phyloP scores from a whole-genome alignment of 371 early-diverging fungal genomes.

The Circinella minor region DNA sequence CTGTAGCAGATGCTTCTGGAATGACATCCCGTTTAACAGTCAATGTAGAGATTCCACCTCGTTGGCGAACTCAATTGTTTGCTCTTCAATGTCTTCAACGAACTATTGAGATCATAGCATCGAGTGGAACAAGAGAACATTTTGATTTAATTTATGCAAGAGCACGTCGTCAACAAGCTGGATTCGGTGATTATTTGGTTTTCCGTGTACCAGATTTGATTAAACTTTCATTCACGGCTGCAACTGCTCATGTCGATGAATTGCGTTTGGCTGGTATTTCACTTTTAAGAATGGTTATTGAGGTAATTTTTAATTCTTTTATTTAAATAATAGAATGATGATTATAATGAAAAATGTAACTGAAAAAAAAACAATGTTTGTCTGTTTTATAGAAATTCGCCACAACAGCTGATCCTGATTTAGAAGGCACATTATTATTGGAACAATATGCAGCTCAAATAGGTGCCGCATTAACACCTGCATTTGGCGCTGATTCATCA shows the following conservation, averaged over 20 bases:
- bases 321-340: background rate
- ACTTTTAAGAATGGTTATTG: slow-evolving; percentile 74
- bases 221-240: slow-evolving; percentile 85
- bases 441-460: slow-evolving; percentile 94
- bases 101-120: slow-evolving; percentile 63
- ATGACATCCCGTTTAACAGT: slow-evolving; percentile 41
- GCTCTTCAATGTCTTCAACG: slow-evolving; percentile 79
- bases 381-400: slow-evolving; percentile 56
- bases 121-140: slow-evolving; percentile 68
- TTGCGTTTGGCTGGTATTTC: slow-evolving; percentile 80
- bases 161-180: slow-evolving; percentile 55
- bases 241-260: slow-evolving; percentile 81
- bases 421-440: slow-evolving; percentile 76
- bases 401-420: slow-evolving; percentile 76
- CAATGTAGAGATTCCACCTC: slow-evolving; percentile 71
- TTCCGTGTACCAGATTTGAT: slow-evolving; percentile 82
- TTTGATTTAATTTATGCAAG: slow-evolving; percentile 74
- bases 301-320: slow-evolving; percentile 36
- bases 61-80: slow-evolving; percentile 89
- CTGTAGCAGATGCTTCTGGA: slow-evolving; percentile 52
- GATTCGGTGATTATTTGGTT: slow-evolving; percentile 74
- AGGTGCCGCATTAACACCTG: slow-evolving; percentile 87
- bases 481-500: slow-evolving; percentile 78
- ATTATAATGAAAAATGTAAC: no score
- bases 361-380: background rate